These are phyloP conservation scores for Aspergillus indologenus DNA, from an alignment of 495 filamentous ascomycete genomes.

Conservation along the genomic window DNA sequence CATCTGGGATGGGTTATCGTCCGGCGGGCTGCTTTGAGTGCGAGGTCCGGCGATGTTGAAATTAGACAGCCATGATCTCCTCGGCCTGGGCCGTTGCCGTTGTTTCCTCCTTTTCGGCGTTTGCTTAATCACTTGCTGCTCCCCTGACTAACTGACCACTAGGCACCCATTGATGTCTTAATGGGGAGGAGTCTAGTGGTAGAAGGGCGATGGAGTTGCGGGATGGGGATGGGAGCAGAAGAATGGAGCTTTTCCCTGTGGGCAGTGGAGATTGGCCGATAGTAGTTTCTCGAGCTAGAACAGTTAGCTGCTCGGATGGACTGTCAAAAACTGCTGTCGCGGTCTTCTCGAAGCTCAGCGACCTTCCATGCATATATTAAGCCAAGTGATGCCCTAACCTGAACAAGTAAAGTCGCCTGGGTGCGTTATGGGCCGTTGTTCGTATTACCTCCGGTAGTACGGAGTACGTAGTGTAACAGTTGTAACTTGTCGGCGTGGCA, in stretches of 20 bases:
- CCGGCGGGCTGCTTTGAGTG: constrained; percentile 4
- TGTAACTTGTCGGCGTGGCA: constrained; percentile 2
- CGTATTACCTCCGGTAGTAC: neutral
- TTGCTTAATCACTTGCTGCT: neutral
- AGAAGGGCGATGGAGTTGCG: neutral
- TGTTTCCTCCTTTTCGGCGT: neutral
- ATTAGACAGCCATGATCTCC: neutral
- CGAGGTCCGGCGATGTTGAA: neutral
- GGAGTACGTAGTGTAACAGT: neutral
- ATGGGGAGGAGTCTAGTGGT: neutral
- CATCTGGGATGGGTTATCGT: neutral
- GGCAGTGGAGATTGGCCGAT: neutral
- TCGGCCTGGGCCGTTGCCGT: neutral
- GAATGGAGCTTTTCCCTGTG: neutral
- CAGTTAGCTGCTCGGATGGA: neutral
- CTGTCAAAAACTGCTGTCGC: neutral
- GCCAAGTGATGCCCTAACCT: constrained; percentile 8
- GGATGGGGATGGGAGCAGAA: neutral
- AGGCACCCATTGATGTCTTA: neutral
- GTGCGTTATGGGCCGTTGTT: constrained; percentile 9
- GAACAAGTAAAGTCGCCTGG: constrained; percentile 3
- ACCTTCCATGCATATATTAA: constrained; percentile 18
- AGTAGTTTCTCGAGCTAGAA: neutral
- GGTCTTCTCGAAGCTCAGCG: constrained; percentile 17
- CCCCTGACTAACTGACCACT: neutral